phyloP scores from a whole-genome alignment of 2,329 filamentous ascomycete species.

The Massarina eburnea region DNA sequence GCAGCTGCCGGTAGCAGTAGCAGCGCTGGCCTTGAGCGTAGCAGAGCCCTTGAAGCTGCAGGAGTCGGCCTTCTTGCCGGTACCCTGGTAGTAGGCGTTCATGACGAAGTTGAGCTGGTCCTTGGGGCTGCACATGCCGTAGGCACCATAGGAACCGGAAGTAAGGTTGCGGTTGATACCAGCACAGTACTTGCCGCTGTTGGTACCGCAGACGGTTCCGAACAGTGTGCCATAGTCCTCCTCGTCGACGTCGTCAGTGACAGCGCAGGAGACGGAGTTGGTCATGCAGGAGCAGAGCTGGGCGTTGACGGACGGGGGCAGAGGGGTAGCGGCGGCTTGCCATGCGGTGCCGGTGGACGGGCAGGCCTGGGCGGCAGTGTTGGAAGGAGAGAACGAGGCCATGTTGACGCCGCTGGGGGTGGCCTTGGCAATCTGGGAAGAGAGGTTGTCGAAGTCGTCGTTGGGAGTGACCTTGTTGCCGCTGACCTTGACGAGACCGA shows the following conservation, averaged over 20 bases:
- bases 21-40: conserved; percentile 52
- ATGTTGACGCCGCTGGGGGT: conserved; percentile 67
- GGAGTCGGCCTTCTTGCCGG: conserved; percentile 57
- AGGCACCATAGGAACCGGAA: conserved; percentile 74
- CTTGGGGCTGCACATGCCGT: conserved; percentile 72
- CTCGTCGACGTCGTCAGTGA: conserved; percentile 56
- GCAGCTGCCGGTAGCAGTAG: conserved; percentile 57
- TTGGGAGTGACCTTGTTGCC: conserved; percentile 62
- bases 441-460: conserved; percentile 62
- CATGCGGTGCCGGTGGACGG: conserved; percentile 67
- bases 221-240: conserved; percentile 71
- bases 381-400: conserved; percentile 70
- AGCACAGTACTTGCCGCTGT: conserved; percentile 58
- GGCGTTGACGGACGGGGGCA: conserved; percentile 81
- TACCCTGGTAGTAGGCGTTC: conserved; percentile 63
- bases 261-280: conserved; percentile 69
- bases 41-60: conserved; percentile 74
- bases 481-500: conserved; percentile 70
- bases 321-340: conserved; percentile 64
- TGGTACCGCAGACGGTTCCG: conserved; percentile 67
- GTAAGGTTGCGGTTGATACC: conserved; percentile 70
- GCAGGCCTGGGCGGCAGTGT: conserved; percentile 69
- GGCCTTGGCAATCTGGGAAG: conserved; percentile 66
- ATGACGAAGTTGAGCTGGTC: conserved; percentile 75
- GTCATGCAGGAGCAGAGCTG: conserved; percentile 86